Evolutionary conservation across 495 filamentous ascomycete species (phyloP), one percentile per base, ranked within the genome.

Genomic region (Aspergillus steynii): DNA sequence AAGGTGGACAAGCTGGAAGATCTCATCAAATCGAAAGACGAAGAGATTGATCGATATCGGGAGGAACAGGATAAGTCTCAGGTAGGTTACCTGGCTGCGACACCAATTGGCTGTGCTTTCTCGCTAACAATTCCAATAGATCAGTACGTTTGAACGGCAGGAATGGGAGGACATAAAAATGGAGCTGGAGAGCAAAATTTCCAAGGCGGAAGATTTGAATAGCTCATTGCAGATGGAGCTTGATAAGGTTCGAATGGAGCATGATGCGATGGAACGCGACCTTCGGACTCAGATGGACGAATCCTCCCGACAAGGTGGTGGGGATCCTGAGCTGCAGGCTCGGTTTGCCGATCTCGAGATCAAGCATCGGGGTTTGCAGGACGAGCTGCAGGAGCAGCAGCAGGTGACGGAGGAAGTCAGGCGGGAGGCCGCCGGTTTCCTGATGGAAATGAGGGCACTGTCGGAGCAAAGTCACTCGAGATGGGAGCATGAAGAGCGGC

Each of bases 381-480:
- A 61, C 54, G 84, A 92, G 27, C 71, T 96, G 34, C 78, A 79
- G 56, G 84, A 91, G 59, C 92, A 96, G 67, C 88, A 89, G 58
- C 83, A 89, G 53, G 82, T 96, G n/a, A 96, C 93, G 0, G 89
- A 93, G 58, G 90, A 96, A 68, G 95, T 97, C 37, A 85, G 91
- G 26, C 85, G 83, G 42, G 91, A 97, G 76, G 93, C 96, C 0
- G 86, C 90, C 56, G 82, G 87, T 53, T 97, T 92, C 70, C 77
- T 99, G 15, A 82, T 83, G 61, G 93, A 99, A 73, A 98, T 98
- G 96, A 88, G 89, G 64, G 79, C 80, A 32, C 82, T 99, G 45
- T 93, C 92, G 12, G 85, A 91, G 57, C 87, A 91, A 56, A 93
- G 86, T 64, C 85, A 86, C 57, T 74, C 86, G n/a, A 86, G 89